Evolutionary conservation across 768 basidiomycete species (phyloP).

Genomic region (Trametes cingulata): DNA sequence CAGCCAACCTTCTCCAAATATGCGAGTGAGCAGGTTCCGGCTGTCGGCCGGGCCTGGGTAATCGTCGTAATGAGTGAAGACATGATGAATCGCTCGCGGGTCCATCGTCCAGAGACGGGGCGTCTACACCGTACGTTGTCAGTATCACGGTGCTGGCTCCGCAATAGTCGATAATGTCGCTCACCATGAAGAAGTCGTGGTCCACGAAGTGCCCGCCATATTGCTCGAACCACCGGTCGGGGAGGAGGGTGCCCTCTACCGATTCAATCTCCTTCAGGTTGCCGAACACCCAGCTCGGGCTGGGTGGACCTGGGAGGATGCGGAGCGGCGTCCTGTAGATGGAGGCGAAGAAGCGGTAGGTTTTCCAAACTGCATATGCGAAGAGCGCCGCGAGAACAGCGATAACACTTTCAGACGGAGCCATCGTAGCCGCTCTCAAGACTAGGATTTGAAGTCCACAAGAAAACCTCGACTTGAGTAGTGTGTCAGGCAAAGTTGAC

Average conservation of each 20-base stretch:
- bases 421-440: no score
- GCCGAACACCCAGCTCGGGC: constrained; percentile 47
- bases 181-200: constrained; percentile 45
- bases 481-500: no score
- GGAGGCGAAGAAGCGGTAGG: background rate
- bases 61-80: constrained; percentile 53
- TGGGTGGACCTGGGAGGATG: constrained; percentile 52
- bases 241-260: constrained; percentile 39
- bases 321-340: constrained; percentile 41
- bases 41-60: no score
- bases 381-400: background rate
- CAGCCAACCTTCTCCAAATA: no score
- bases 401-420: no score
- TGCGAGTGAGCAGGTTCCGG: no score
- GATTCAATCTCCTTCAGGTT: constrained; percentile 47
- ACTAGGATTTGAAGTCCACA: no score
- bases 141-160: background rate
- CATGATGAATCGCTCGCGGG: constrained; percentile 60
- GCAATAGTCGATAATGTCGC: constrained; percentile 13
- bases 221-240: constrained; percentile 43
- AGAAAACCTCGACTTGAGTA: no score
- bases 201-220: constrained; percentile 50
- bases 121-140: constrained; percentile 31
- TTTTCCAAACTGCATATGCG: background rate
- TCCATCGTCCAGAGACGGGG: constrained; percentile 39